Conservation (phyloP, 768 basidiomycete genomes). For the Phlebiopsis gigantea region DNA sequence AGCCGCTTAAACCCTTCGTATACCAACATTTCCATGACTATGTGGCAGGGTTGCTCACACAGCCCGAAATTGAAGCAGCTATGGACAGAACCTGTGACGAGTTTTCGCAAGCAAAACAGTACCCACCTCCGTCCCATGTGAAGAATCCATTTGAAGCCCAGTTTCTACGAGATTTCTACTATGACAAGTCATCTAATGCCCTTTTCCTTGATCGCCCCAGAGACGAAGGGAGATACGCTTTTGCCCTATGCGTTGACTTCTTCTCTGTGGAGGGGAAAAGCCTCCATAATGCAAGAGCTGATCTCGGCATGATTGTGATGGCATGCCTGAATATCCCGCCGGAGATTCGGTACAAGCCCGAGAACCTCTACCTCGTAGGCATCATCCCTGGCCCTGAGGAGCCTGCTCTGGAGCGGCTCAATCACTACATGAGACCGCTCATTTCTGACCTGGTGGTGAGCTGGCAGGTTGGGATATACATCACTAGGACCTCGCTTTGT, state of each 20-base stretch:
- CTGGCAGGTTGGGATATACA: constrained; percentile 16
- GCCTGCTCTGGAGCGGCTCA: constrained; percentile 16
- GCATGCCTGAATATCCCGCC: constrained; percentile 30
- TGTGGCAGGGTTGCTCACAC: constrained; percentile 1
- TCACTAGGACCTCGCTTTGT: constrained; percentile 12
- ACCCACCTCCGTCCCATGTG: background rate
- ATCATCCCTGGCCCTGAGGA: constrained; percentile 23
- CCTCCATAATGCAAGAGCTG: background rate
- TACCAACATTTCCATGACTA: constrained; percentile 5
- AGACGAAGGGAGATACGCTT: constrained; percentile 1
- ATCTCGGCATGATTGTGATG: constrained; percentile 26
- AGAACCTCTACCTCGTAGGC: constrained; percentile 27
- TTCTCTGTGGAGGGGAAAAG: constrained; percentile 3
- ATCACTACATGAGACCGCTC: constrained; percentile 20
- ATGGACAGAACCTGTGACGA: constrained; percentile 7
- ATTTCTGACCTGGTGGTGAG: constrained; percentile 17
- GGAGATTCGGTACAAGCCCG: constrained; percentile 25
- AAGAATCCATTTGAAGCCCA: background rate
- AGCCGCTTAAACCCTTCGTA: background rate
- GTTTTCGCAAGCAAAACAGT: background rate
- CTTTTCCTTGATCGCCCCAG: constrained; percentile 4
- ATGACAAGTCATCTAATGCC: background rate
- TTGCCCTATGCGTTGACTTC: constrained; percentile 6
- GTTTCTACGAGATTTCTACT: background rate
- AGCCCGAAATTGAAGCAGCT: background rate